These are phyloP conservation scores for Daldinia sp. DNA, from an alignment of 2,329 filamentous ascomycete species.

Conservation along the genomic window DNA sequence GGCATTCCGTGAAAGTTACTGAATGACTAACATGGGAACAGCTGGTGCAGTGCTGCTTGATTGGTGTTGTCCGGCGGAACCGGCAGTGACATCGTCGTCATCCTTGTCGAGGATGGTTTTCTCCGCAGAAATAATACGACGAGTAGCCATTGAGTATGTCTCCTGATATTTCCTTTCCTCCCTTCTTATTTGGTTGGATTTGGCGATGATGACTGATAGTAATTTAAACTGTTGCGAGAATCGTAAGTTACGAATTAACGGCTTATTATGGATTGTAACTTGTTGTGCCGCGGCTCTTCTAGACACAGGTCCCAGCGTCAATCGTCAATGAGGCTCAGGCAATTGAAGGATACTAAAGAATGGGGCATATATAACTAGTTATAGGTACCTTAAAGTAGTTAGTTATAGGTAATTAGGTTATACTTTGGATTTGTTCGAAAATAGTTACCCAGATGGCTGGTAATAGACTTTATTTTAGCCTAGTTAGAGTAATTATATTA, in stretches of 20 bases:
- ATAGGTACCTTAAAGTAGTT: too few species aligned
- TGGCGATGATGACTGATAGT: not conserved
- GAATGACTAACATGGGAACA: slow-evolving; percentile 74
- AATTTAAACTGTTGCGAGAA: not conserved
- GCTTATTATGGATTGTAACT: slow-evolving; percentile 20
- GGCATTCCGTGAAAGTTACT: not conserved
- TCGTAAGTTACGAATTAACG: not conserved
- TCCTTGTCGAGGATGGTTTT: slow-evolving; percentile 72
- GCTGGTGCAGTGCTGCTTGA: slow-evolving; percentile 79
- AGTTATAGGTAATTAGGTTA: too few species aligned
- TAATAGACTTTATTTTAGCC: too few species aligned
- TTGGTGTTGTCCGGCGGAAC: slow-evolving; percentile 55
- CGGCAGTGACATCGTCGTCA: slow-evolving; percentile 53
- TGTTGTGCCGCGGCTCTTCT: slow-evolving; percentile 2
- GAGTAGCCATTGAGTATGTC: slow-evolving; percentile 68
- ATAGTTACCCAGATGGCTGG: too few species aligned
- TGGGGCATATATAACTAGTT: not conserved
- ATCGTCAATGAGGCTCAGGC: slow-evolving; percentile 25
- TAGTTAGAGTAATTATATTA: too few species aligned
- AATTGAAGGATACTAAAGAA: not conserved
- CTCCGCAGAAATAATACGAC: slow-evolving; percentile 70
- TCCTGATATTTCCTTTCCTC: slow-evolving; percentile 1
- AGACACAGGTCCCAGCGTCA: not conserved
- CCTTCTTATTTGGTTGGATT: not conserved
- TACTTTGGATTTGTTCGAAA: too few species aligned